These are phyloP conservation scores for Aspergillus leporis DNA, from an alignment of 495 filamentous ascomycete genomes.

Conservation along the genomic window DNA sequence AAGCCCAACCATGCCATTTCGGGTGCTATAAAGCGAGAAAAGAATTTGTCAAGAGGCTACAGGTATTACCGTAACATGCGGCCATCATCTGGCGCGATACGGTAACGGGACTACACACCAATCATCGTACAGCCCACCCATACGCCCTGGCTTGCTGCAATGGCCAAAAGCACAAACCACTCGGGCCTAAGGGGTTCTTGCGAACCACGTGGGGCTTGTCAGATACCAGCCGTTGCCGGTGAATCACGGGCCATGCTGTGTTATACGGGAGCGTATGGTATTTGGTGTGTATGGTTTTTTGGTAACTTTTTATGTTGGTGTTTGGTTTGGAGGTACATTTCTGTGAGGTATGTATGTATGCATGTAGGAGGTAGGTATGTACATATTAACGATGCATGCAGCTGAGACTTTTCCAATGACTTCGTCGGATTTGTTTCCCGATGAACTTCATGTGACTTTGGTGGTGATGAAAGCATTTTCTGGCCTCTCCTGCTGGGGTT, in stretches of 20 bases:
- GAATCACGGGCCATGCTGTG: background rate
- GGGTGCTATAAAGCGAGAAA: background rate
- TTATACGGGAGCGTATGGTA: background rate
- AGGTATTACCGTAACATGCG: background rate
- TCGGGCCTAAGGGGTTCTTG: slow-evolving; percentile 19
- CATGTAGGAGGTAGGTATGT: too few relatives aligned
- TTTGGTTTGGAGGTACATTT: too few relatives aligned
- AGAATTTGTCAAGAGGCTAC: background rate
- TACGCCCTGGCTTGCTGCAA: too few relatives aligned
- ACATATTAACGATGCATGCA: too few relatives aligned
- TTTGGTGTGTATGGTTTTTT: background rate
- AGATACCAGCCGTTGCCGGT: slow-evolving; percentile 23
- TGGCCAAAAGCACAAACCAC: slow-evolving; percentile 23
- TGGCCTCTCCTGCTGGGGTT: too few relatives aligned
- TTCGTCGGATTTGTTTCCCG: too few relatives aligned
- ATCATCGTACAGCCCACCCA: background rate
- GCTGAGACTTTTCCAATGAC: too few relatives aligned
- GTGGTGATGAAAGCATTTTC: too few relatives aligned
- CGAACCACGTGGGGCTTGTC: slow-evolving; percentile 20
- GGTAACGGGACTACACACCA: background rate
- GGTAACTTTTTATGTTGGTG: too few relatives aligned
- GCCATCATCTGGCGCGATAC: background rate
- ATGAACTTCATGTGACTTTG: too few relatives aligned
- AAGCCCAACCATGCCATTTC: background rate
- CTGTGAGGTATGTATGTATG: too few relatives aligned